Evolutionary conservation across 2,329 filamentous ascomycete genomes (phyloP), one percentile per base, ranked within the genome.

Genomic region (Pseudocercospora crystallina): DNA sequence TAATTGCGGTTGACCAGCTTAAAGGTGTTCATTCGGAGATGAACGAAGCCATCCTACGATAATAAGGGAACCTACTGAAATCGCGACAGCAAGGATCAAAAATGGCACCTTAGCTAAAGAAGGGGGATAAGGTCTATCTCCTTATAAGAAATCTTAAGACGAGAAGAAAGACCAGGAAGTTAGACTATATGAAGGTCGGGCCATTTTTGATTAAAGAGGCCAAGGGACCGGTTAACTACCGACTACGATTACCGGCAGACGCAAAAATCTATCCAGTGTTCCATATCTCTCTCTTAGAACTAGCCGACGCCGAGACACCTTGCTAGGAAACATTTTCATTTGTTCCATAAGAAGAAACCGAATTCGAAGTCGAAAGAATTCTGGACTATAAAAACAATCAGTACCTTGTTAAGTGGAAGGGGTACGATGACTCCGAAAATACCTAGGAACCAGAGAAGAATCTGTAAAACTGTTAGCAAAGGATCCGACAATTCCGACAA

Each of bases 31-130:
- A 49, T 15, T 10, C 37, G 20, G 7, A 43, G 3, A 2, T 30
- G 30, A 5, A 12, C 3, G 3, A 43, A 26, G 42, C 14, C 5
- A 34, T 15, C 11, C 13, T 44, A 34, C 11, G n/a, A 10, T 44
- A 29, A 49, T 17, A 37, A 34, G 17, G 43, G 43, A 43, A 14
- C 38, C n/a, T n/a, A n/a, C n/a, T n/a, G n/a, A n/a, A n/a, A n/a
- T n/a, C n/a, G n/a, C n/a, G n/a, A n/a, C n/a, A n/a, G n/a, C n/a
- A n/a, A n/a, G n/a, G n/a, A n/a, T n/a, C n/a, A 49, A 42, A 49
- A 49, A 49, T 49, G 37, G 47, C 20, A 30, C 39, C 39, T 49
- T 49, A 49, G 47, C 47, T 49, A 34, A 49, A 49, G 36, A 49
- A 26, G 31, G 39, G 13, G 35, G 13, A 38, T 38, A 38, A 38